Evolutionary conservation across 768 basidiomycete genomes (phyloP), one percentile per base, ranked within the genome.

Genomic region (Cystofilobasidium bisporidii): DNA sequence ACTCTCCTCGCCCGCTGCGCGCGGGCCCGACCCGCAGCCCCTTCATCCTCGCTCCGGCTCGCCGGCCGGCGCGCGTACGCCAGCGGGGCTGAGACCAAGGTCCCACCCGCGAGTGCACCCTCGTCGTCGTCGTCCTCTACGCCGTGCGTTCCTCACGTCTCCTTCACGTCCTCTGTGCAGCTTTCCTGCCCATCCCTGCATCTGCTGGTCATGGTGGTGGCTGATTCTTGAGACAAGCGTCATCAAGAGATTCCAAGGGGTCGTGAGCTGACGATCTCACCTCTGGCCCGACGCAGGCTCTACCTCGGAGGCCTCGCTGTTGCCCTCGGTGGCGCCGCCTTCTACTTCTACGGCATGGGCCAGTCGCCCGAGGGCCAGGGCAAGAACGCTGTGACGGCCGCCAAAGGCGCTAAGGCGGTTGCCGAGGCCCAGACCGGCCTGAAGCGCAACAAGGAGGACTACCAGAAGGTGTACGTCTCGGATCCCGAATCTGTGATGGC

Each of bases 391-490:
- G 87, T 84, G 75, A 83, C 86, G 10, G 84, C 81, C 18, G 79
- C 81, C 4, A 86, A 89, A 78, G 73, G 80, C 28, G 82, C 81
- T 18, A 88, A 86, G 75, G 84, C 80, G 66, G 83, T 81, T 40
- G 80, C 83, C 48, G 87, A 87, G 70, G 73, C 71, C 40, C 73
- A 76, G 65, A 55, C 74, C n/a, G 76, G 76, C 69, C 86, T 91
- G 76, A 82, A 83, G 17, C 87, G 88, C 26, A 81, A 84, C 45
- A 84, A 87, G 79, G 85, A 85, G 62, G 93, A 96, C 74, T 22
- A 70, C 64, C 20, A 40, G 4, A 63, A 89, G 87, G 90, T 98
- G 17, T 97, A 98, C 82, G 90, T 93, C 79, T 83, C 79, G 67
- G 18, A 8, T 33, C n/a, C 32, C 3, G 9, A 9, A 15, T 9